Conservation (phyloP, 1,284 basidiomycete species). For the Cerrena zonata region DNA sequence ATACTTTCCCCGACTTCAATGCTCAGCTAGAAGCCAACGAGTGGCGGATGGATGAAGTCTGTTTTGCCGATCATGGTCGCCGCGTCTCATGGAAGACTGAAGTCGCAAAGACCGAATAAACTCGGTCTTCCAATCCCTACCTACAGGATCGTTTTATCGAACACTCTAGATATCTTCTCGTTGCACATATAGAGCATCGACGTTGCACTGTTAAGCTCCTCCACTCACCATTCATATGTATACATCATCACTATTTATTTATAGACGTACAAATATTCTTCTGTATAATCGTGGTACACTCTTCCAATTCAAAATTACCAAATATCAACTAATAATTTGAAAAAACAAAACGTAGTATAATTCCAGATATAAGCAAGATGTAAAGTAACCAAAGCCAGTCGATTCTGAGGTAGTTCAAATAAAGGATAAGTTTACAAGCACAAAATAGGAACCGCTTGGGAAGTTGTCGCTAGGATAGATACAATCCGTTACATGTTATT, state of each 20-base stretch:
- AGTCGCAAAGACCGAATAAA: not conserved
- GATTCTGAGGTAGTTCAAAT: no score
- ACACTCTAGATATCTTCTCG: not conserved
- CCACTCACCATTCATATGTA: not conserved
- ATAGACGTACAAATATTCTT: not conserved
- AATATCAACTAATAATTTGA: no score
- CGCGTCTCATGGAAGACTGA: constrained; percentile 12
- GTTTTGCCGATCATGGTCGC: constrained; percentile 26
- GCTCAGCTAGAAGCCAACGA: constrained; percentile 18
- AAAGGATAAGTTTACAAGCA: no score
- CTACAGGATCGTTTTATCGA: not conserved
- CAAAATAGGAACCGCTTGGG: no score
- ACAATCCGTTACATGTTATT: no score
- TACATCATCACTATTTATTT: not conserved
- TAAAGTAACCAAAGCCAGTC: no score
- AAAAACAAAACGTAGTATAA: no score
- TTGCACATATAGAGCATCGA: not conserved
- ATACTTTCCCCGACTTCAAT: constrained; percentile 21
- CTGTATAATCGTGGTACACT: not conserved
- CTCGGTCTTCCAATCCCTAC: no score
- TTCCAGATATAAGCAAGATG: no score
- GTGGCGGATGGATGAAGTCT: constrained; percentile 27
- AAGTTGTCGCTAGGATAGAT: no score
- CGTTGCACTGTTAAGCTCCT: not conserved
- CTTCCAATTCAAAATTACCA: no score